phyloP scores from a whole-genome alignment of 768 basidiomycete genomes.

The Lactifluus volemus region DNA sequence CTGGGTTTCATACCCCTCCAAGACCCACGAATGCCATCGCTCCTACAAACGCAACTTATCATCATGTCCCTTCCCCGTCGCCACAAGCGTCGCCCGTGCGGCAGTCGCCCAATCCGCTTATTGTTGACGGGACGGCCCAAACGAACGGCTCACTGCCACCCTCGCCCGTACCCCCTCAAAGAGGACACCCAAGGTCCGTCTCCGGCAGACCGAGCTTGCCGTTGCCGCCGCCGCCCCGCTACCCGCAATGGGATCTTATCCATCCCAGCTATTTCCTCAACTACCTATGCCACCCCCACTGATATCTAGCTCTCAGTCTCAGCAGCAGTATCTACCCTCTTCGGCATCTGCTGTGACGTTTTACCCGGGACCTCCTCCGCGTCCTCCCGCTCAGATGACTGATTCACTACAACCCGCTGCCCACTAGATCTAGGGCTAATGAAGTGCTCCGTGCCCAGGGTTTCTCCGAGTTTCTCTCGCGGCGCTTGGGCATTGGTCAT shows the following conservation, averaged over 20 bases:
- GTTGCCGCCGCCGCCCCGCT: constrained; percentile 30
- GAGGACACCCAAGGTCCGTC: constrained; percentile 19
- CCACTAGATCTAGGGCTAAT: constrained; percentile 4
- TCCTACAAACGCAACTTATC: constrained; percentile 9
- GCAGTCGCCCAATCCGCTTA: constrained; percentile 5
- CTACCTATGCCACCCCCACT: constrained; percentile 6
- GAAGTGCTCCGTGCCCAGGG: not conserved
- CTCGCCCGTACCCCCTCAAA: constrained; percentile 7
- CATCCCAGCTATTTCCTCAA: constrained; percentile 25
- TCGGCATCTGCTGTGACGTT: constrained; percentile 21
- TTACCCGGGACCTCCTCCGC: constrained; percentile 25
- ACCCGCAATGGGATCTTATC: constrained; percentile 27
- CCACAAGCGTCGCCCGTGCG: constrained; percentile 14
- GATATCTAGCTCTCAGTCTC: constrained; percentile 13
- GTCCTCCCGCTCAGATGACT: constrained; percentile 21
- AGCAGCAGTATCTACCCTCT: constrained; percentile 20
- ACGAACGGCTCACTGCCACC: constrained; percentile 18
- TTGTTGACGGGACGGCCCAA: constrained; percentile 5
- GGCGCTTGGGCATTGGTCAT: not conserved
- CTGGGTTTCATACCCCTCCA: constrained; percentile 11
- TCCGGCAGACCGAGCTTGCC: constrained; percentile 44
- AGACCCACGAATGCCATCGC: not conserved
- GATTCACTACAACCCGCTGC: constrained; percentile 16
- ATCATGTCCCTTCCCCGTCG: constrained; percentile 9
- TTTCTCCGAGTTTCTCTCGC: not conserved